Evolutionary conservation across 345 rosid genomes (phyloP).

Genomic region (Hibiscus syriacus): DNA sequence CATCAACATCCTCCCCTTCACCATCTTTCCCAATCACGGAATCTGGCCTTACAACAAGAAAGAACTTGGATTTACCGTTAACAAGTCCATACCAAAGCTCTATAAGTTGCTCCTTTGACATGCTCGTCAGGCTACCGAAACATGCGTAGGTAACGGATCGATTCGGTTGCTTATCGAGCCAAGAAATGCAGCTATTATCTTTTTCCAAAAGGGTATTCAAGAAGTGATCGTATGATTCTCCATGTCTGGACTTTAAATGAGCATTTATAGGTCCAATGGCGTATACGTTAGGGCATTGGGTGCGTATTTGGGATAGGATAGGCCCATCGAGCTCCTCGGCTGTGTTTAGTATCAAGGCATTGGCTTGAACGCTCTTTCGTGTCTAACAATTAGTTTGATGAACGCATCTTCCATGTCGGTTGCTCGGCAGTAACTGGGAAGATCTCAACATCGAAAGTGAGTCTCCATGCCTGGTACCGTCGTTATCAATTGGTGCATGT

Average conservation of each 20-base stretch:
- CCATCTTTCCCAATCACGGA: constrained; percentile 7
- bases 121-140: constrained; percentile 33
- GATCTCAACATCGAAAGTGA: no score
- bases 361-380: no score
- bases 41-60: constrained; percentile 39
- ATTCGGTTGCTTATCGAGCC: constrained; percentile 34
- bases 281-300: no score
- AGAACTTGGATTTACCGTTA: constrained; percentile 26
- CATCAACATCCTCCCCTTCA: constrained; percentile 16
- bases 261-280: constrained; percentile 48
- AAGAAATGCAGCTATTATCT: constrained; percentile 33
- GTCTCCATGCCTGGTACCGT: no score
- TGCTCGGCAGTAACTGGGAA: no score
- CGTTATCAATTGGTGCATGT: no score
- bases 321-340: no score
- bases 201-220: constrained; percentile 27
- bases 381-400: no score
- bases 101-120: constrained; percentile 20
- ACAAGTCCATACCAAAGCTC: constrained; percentile 50
- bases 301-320: no score
- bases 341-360: no score
- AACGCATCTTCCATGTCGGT: no score
- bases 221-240: constrained; percentile 6
- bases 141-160: constrained; percentile 41
- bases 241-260: constrained; percentile 4